Conservation (phyloP, 1,284 basidiomycete species). For the Sanghuangporus weigelae region DNA sequence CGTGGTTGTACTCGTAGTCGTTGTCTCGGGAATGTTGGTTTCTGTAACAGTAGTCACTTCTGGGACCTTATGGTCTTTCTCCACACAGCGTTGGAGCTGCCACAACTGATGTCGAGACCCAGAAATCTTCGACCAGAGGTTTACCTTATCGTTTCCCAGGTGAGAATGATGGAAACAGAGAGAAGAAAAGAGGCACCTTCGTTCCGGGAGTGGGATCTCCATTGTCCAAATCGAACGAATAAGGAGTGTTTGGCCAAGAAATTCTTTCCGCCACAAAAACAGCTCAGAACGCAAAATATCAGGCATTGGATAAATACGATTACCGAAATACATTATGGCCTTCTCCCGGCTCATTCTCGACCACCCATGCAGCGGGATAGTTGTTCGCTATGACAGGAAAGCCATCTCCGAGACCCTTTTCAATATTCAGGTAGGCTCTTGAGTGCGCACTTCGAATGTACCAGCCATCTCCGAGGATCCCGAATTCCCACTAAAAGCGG, state of each 20-base stretch:
- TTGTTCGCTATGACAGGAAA: conserved; percentile 9
- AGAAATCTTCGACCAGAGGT: neutral
- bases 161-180: neutral
- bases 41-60: neutral
- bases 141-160: neutral
- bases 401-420: conserved; percentile 5
- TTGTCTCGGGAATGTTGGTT: neutral
- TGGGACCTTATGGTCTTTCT: neutral
- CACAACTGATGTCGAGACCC: conserved; percentile 2
- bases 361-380: conserved; percentile 11
- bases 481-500: conserved; percentile 11
- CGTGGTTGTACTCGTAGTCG: neutral
- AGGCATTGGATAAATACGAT: neutral
- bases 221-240: conserved; percentile 4
- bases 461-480: conserved; percentile 11
- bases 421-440: conserved; percentile 10
- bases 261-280: conserved; percentile 1
- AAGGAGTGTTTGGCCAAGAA: conserved; percentile 9
- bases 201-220: conserved; percentile 11
- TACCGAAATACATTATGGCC: conserved; percentile 5
- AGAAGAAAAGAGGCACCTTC: conserved; percentile 3
- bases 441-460: conserved; percentile 14
- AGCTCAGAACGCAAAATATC: neutral
- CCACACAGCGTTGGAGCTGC: conserved; percentile 1
- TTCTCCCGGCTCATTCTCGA: neutral